phyloP scores from a whole-genome alignment of 2,329 filamentous ascomycete species.

The Fusarium luffae region DNA sequence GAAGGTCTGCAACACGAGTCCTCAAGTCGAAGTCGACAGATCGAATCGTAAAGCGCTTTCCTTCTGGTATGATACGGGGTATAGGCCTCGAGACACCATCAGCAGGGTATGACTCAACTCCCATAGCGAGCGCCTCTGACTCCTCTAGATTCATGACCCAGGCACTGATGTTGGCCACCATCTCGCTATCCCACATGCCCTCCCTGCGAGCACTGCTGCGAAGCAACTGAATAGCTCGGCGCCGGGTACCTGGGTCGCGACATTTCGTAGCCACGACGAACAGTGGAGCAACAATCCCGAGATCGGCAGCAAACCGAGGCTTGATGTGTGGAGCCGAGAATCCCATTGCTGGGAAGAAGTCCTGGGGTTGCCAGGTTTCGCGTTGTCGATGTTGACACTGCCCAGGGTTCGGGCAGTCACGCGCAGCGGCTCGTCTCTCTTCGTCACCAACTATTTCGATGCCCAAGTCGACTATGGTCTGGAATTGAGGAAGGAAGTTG shows the following conservation, averaged over 20 bases:
- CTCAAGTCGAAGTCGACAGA: conserved; percentile 68
- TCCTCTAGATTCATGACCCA: conserved; percentile 69
- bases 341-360: conserved; percentile 55
- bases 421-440: conserved; percentile 61
- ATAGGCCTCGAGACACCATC: conserved; percentile 23
- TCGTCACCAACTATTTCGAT: conserved; percentile 69
- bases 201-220: conserved; percentile 70
- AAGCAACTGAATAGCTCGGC: conserved; percentile 71
- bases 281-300: conserved; percentile 72
- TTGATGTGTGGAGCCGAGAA: conserved; percentile 65
- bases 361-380: conserved; percentile 22
- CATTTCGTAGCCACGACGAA: conserved; percentile 76
- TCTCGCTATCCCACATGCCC: conserved; percentile 75
- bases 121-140: conserved; percentile 51
- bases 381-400: conserved; percentile 56
- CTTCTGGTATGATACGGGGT: conserved; percentile 57
- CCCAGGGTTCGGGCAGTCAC: conserved; percentile 57
- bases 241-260: conserved; percentile 65
- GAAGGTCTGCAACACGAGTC: conserved; percentile 60
- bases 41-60: conserved; percentile 66
- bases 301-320: conserved; percentile 71
- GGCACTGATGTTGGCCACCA: conserved; percentile 64
- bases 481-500: conserved; percentile 62
- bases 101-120: conserved; percentile 15
- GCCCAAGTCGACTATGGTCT: conserved; percentile 66